Evolutionary conservation across 148 eudicot species (phyloP).

Genomic region (Polygonum aviculare): DNA sequence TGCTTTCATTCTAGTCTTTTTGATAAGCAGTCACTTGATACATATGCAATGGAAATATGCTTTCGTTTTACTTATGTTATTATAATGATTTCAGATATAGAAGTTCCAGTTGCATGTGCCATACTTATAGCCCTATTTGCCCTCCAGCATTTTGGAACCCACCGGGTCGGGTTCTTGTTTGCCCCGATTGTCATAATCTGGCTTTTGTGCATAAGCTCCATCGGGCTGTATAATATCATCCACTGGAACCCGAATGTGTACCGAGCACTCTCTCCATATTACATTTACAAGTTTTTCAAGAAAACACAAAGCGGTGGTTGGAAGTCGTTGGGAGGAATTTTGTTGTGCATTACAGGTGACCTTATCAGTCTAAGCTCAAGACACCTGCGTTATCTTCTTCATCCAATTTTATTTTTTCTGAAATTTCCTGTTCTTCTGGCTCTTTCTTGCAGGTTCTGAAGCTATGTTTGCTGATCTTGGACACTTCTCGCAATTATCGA

Average conservation of each 20-base stretch:
- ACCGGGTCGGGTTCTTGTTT: slow-evolving; percentile 64
- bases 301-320: slow-evolving; percentile 62
- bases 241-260: slow-evolving; percentile 65
- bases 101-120: slow-evolving; percentile 60
- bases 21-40: neutral
- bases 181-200: slow-evolving; percentile 65
- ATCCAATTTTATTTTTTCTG: neutral
- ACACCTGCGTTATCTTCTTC: neutral
- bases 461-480: slow-evolving; percentile 85
- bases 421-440: neutral
- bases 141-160: slow-evolving; percentile 76
- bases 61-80: neutral
- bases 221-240: slow-evolving; percentile 58
- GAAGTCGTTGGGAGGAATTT: slow-evolving; percentile 66
- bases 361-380: neutral
- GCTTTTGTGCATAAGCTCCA: slow-evolving; percentile 55
- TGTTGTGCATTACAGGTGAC: slow-evolving; percentile 61
- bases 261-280: slow-evolving; percentile 56
- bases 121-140: slow-evolving; percentile 62
- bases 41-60: neutral
- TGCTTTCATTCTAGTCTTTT: neutral
- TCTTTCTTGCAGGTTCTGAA: slow-evolving; percentile 49
- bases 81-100: slow-evolving; percentile 42
- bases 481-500: slow-evolving; percentile 65
- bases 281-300: slow-evolving; percentile 54